Evolutionary conservation across 257 asterid species (phyloP), one percentile per base, ranked within the genome.

Genomic region (Nicotiana knightiana): DNA sequence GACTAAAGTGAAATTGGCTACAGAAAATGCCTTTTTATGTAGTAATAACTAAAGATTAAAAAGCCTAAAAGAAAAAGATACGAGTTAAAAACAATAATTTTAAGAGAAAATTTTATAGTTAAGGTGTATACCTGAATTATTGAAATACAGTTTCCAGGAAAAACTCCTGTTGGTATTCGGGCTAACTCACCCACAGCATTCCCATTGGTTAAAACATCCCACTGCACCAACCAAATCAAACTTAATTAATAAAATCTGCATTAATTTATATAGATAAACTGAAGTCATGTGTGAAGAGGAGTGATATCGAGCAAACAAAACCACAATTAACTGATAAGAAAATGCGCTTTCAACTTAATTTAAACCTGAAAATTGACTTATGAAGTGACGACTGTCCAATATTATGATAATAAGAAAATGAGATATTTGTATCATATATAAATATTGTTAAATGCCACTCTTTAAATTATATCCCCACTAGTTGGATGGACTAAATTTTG

Each of bases 161-260:
- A 85, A 10, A 66, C 46, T 24, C 97, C 96, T 1, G 96, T 89
- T 30, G 92, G 62, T 84, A 94, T 81, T 77, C 77, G 90, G 15
- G 95, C 94, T 26, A 90, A 87, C 55, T 87, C 84, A 77, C 35
- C 77, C 62, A 86, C 85, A 7, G 89, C 86, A 76, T 82, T 86
- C 43, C 90, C 94, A 81, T 84, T 39, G 16, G 90, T 87, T 53
- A 92, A 68, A 39, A 87, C 88, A 80, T 94, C 97, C 97, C 97
- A 94, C 97, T 94, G 87, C 86, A 86, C 13, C 26, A 1, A 18
- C 51, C 4, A 17, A 10, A 11, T 28, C 3, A 21, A 28, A 55
- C 51, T 43, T 43, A 43, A 9, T 43, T 43, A 43, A 2, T 8
- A 43, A 8, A 43, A 43, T 43, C 1, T 43, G 3, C 12, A 43